A percentile compares a stretch with the other conserved stretches of the same genome.
These are phyloP conservation scores for Leccinum colubrinum DNA, from an alignment of 1,284 basidiomycete species.

Conservation along the genomic window DNA sequence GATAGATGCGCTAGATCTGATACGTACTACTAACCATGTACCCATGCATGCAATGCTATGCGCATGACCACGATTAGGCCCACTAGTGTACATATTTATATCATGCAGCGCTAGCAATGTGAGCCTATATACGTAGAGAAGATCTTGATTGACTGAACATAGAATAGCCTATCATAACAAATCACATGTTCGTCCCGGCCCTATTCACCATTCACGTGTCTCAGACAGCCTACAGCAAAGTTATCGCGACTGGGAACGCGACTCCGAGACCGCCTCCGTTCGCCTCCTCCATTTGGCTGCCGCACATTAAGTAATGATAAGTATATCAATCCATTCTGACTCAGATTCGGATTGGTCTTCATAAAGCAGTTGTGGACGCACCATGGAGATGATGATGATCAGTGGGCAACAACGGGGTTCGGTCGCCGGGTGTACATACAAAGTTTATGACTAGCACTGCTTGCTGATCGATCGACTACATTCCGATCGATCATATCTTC, in stretches of 20 bases:
- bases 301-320: background rate
- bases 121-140: background rate
- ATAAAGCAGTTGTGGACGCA: background rate
- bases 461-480: background rate
- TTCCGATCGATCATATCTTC: background rate
- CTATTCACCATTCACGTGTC: background rate
- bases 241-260: background rate
- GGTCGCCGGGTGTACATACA: background rate
- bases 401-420: background rate
- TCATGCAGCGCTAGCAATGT: background rate
- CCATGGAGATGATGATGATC: background rate
- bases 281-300: background rate
- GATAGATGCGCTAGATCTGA: background rate
- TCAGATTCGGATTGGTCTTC: background rate
- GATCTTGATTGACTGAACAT: background rate
- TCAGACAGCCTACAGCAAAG: background rate
- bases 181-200: background rate
- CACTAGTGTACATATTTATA: background rate
- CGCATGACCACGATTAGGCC: background rate
- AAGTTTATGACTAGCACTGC: background rate
- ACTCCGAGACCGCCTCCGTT: background rate
- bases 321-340: background rate
- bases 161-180: background rate
- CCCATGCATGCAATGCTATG: background rate
- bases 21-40: background rate